Evolutionary conservation across 2,329 filamentous ascomycete genomes (phyloP).

Genomic region (Xylariaceae sp.): DNA sequence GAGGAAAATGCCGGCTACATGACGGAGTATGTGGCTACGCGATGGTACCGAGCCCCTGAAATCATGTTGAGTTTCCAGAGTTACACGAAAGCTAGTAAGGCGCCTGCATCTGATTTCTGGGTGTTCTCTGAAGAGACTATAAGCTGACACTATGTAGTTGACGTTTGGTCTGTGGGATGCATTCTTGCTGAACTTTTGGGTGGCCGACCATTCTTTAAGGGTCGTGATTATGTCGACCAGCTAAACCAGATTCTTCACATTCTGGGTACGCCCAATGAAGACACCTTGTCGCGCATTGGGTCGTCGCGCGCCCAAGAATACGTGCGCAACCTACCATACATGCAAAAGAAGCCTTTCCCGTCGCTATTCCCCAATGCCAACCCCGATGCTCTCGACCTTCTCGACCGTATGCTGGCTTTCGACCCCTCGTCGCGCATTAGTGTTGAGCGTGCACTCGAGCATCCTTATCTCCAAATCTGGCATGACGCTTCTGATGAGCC

Average conservation of each 20-base stretch:
- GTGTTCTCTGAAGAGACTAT: neutral
- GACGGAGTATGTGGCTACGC: slow-evolving; percentile 98
- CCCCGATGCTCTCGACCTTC: slow-evolving; percentile 88
- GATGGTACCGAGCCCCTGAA: slow-evolving; percentile 93
- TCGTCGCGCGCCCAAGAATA: slow-evolving; percentile 97
- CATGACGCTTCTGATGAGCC: slow-evolving; percentile 97
- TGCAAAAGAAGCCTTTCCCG: slow-evolving; percentile 90
- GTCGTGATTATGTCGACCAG: slow-evolving; percentile 98
- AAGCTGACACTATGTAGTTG: slow-evolving; percentile 58
- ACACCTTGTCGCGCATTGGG: slow-evolving; percentile 89
- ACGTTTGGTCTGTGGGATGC: slow-evolving; percentile 98
- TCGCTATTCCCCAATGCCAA: slow-evolving; percentile 91
- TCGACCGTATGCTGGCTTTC: slow-evolving; percentile 97
- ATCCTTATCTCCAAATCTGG: slow-evolving; percentile 96
- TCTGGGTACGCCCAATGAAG: slow-evolving; percentile 92
- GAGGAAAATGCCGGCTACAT: slow-evolving; percentile 99
- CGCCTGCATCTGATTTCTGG: too few relatives aligned
- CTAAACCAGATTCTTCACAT: slow-evolving; percentile 99
- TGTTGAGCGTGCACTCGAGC: slow-evolving; percentile 92
- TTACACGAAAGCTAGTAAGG: slow-evolving; percentile 99
- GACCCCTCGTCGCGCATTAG: slow-evolving; percentile 91
- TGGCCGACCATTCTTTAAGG: slow-evolving; percentile 98
- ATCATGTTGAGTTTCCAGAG: slow-evolving; percentile 99
- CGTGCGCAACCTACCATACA: slow-evolving; percentile 90
- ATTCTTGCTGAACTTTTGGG: slow-evolving; percentile 95